Base-by-base conservation (phyloP, 2,329 filamentous ascomycete species). In the Aureobasidium sp. region DNA sequence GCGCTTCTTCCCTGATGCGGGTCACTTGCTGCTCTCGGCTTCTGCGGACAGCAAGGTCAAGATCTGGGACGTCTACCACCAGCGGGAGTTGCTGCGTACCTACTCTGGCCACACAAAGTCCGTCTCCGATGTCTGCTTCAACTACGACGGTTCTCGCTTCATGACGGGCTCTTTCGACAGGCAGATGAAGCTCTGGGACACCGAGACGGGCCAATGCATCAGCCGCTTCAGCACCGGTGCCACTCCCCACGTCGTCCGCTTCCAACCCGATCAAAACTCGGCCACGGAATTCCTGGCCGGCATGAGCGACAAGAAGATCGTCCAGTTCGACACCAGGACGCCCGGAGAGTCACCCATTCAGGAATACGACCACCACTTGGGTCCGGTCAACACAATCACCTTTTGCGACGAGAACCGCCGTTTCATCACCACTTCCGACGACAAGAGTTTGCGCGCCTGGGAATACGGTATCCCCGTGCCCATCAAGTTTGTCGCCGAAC, bases 261-360 rank as follows among this genome's bases (percentile, higher is more conserved):
- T 97, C 81, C 95, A 97, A 74, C 92, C 93, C 0, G 84, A 85
- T 51, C 78, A 81, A 0, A 85, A 88, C 58, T 84, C 87, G 65
- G 84, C 86, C 9, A 88, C 94, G 71, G 93, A 97, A 73, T 99
- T 99, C 74, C 76, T 99, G 60, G 92, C 91, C 1, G 94, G 94
- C 69, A 95, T 97, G 90, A 94, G 90, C 38, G 93, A 99, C 75
- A 99, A 99, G 80, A 96, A 96, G 79, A 99, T 99, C 67, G 82
- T 99, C 43, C 94, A 99, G 71, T 99, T 95, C 74, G 94, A 99
- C 74, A 92, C 86, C 2, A 84, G 95, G 85, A 86, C 7, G 84
- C 84, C 66, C 85, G 67, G 67, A 15, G 69, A 70, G 38, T 66
- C 68, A 58, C 81, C 94, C 61, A 89, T 96, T 13, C 95, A 99